Conservation (phyloP, 2,329 filamentous ascomycete genomes). For the Metarhizium anisopliae region DNA sequence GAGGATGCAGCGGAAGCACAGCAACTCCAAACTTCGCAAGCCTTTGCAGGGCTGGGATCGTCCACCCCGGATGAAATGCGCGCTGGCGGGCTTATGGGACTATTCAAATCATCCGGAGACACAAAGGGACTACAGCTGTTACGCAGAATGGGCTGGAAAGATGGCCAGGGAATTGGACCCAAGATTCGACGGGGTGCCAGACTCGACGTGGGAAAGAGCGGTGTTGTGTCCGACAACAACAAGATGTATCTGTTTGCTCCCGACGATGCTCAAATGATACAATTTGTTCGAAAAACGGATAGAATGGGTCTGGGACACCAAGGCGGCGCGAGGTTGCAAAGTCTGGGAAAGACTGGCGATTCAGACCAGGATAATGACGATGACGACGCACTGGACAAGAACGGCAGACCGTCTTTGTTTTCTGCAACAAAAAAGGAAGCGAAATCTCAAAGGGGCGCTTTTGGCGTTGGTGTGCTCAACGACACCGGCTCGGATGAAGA, state of each 20-base stretch:
- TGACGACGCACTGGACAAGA: constrained; percentile 7
- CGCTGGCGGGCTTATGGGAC: constrained; percentile 52
- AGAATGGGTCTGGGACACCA: constrained; percentile 62
- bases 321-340: constrained; percentile 45
- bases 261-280: constrained; percentile 63
- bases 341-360: constrained; percentile 24
- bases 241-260: constrained; percentile 74
- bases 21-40: constrained; percentile 61
- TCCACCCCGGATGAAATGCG: constrained; percentile 45
- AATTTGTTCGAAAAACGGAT: constrained; percentile 56
- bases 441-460: constrained; percentile 49
- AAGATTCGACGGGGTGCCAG: constrained; percentile 69
- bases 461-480: constrained; percentile 84
- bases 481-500: constrained; percentile 94
- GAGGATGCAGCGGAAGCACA: constrained; percentile 75
- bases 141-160: constrained; percentile 91
- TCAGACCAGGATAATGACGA: constrained; percentile 38
- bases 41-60: constrained; percentile 68
- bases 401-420: constrained; percentile 10
- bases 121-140: constrained; percentile 82
- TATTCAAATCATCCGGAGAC: constrained; percentile 65
- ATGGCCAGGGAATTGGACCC: constrained; percentile 86
- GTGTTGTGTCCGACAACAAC: constrained; percentile 25
- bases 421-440: constrained; percentile 38
- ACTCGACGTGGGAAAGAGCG: constrained; percentile 39